Base-by-base conservation (phyloP, 1,139 yeast genomes). In the Hyphopichia fennica region DNA sequence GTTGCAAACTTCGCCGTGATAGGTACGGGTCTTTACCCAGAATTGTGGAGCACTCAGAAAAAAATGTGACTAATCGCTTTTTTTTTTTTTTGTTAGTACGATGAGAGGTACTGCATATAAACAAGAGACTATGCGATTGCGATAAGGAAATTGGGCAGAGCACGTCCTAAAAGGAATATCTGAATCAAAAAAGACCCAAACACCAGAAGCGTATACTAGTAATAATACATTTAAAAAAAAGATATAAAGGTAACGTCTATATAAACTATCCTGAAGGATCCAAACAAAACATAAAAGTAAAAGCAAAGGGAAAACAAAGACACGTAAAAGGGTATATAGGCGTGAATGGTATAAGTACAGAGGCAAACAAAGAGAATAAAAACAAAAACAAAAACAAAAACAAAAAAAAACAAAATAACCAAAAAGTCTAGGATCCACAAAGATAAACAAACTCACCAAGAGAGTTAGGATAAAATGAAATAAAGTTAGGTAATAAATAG, bases 1-100 rank as follows among this genome's bases (percentile, higher is more conserved):
- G 23, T 37, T 37, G 13, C 16, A 11, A 17, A 17, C 8, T 29
- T 14, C 31, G 38, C 38, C 38, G 38, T 35, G 33, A 19, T 8
- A 15, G 34, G 22, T 31, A 31, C 34, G 34, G 34, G 22, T 30
- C 18, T 18, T 19, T 32, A 5, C 9, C n/a, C n/a, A 14, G 20
- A 19, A 32, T 32, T 16, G 19, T 19, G 19, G 22, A 8, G 18
- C 16, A n/a, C n/a, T n/a, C n/a, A n/a, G n/a, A n/a, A n/a, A n/a
- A n/a, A n/a, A n/a, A n/a, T n/a, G n/a, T n/a, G n/a, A n/a, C n/a
- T n/a, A n/a, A n/a, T n/a, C n/a, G n/a, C n/a, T n/a, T n/a, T n/a
- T n/a, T n/a, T n/a, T n/a, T n/a, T n/a, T n/a, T n/a, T n/a, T n/a
- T n/a, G n/a, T n/a, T n/a, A n/a, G n/a, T n/a, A n/a, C n/a, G n/a